A percentile compares a stretch with the other conserved stretches of the same genome.
phyloP scores from a whole-genome alignment of 2,329 filamentous ascomycete genomes.

The Penicillium psychrosexuale region DNA sequence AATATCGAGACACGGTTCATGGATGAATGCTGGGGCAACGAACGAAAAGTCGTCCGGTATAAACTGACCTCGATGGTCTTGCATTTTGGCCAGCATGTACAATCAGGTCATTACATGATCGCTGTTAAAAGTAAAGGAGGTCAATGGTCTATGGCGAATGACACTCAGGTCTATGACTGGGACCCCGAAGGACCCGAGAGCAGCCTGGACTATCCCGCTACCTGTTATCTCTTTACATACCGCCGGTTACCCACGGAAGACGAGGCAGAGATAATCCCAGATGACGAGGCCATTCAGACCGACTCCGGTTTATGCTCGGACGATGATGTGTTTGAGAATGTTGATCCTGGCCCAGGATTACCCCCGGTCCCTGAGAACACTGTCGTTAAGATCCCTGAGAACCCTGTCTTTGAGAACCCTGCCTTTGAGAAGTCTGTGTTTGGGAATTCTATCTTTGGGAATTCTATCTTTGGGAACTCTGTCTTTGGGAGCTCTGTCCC shows the following conservation, averaged over 20 bases:
- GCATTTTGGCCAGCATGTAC: constrained; percentile 4
- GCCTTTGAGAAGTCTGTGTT: background rate
- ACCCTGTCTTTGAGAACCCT: too few relatives aligned
- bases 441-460: too few relatives aligned
- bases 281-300: background rate
- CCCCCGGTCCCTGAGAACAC: background rate
- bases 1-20: background rate
- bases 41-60: constrained; percentile 17
- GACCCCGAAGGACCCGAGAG: background rate
- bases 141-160: constrained; percentile 17
- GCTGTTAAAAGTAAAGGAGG: constrained; percentile 19
- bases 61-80: constrained; percentile 26
- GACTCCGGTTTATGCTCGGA: background rate
- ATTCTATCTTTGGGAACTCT: too few relatives aligned
- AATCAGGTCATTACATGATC: constrained; percentile 23
- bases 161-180: background rate
- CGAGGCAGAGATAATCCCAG: background rate
- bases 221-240: constrained; percentile 23
- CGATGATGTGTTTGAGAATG: background rate
- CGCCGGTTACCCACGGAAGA: constrained; percentile 14
- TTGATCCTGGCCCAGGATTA: background rate
- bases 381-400: too few relatives aligned
- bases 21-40: background rate
- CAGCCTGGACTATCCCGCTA: background rate
- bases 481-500: background rate